Conservation (phyloP, 768 basidiomycete genomes). For the Panaeolus cyanescens region DNA sequence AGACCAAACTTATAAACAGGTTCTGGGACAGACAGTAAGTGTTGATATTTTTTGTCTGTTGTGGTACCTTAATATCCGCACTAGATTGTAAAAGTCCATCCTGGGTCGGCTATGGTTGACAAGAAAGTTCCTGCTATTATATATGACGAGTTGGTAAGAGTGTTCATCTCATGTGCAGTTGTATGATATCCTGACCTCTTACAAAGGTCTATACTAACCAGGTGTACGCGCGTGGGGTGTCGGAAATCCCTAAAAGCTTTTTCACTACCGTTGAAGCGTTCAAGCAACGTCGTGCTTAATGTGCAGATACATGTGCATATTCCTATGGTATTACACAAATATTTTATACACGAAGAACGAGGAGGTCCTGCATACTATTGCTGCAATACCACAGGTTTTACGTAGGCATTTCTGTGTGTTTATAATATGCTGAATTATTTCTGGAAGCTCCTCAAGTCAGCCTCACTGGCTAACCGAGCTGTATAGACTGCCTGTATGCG, state of each 20-base stretch:
- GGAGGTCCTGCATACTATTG: no score
- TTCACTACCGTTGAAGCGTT: slow-evolving; percentile 27
- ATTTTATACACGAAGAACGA: no score
- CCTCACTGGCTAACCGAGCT: no score
- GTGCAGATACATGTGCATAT: no score
- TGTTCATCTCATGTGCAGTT: background rate
- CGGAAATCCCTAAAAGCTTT: slow-evolving; percentile 65
- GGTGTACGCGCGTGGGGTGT: slow-evolving; percentile 92
- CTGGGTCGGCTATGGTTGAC: slow-evolving; percentile 78
- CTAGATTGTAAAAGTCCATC: slow-evolving; percentile 86
- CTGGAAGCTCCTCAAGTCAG: no score
- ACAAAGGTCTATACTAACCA: slow-evolving; percentile 74
- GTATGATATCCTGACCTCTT: background rate
- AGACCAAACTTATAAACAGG: slow-evolving; percentile 86
- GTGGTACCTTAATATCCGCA: background rate
- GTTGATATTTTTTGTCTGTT: background rate
- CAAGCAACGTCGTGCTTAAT: slow-evolving; percentile 22
- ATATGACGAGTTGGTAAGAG: slow-evolving; percentile 88
- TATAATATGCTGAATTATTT: no score
- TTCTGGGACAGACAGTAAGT: slow-evolving; percentile 69
- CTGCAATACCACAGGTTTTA: no score
- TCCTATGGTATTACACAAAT: no score
- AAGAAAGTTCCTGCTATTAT: slow-evolving; percentile 87
- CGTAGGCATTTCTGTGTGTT: no score
- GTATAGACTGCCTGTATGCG: no score